Conservation (phyloP, 805 yeast species). For the Candida succiphila region DNA sequence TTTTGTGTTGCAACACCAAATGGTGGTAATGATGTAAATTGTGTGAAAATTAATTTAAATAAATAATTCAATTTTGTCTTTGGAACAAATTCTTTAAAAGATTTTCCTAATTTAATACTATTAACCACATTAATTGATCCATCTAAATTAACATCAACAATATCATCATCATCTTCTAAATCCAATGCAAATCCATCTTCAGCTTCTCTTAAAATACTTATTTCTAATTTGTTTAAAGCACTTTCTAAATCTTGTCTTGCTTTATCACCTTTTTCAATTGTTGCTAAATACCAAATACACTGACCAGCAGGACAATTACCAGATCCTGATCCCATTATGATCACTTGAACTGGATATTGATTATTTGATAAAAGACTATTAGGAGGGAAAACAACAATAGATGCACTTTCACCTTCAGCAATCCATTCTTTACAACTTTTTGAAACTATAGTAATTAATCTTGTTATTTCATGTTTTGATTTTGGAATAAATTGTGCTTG, state of each 20-base stretch:
- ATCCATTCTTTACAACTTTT: slow-evolving; percentile 91
- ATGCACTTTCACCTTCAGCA: slow-evolving; percentile 70
- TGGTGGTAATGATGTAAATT: slow-evolving; percentile 46
- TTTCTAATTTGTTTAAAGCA: slow-evolving; percentile 74
- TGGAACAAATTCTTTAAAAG: slow-evolving; percentile 78
- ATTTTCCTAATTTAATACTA: slow-evolving; percentile 78
- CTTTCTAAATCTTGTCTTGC: slow-evolving; percentile 73
- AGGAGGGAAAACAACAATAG: slow-evolving; percentile 90
- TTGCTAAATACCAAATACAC: slow-evolving; percentile 82
- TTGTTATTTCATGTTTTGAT: slow-evolving; percentile 49
- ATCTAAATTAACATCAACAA: slow-evolving; percentile 38
- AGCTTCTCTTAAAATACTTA: slow-evolving; percentile 72
- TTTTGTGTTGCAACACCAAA: slow-evolving; percentile 39
- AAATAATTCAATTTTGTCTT: slow-evolving; percentile 56
- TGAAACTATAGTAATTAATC: slow-evolving; percentile 75
- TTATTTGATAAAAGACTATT: slow-evolving; percentile 60
- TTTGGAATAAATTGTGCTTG: slow-evolving; percentile 30
- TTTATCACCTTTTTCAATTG: slow-evolving; percentile 57
- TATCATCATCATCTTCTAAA: slow-evolving; percentile 40
- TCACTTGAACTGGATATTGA: slow-evolving; percentile 68
- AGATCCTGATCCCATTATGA: slow-evolving; percentile 79
- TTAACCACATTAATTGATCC: slow-evolving; percentile 60
- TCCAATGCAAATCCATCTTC: slow-evolving; percentile 46
- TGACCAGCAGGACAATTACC: slow-evolving; percentile 86
- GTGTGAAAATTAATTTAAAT: slow-evolving; percentile 53